Base-by-base conservation (phyloP, 768 basidiomycete genomes). In the Collybiopsis luxurians region DNA sequence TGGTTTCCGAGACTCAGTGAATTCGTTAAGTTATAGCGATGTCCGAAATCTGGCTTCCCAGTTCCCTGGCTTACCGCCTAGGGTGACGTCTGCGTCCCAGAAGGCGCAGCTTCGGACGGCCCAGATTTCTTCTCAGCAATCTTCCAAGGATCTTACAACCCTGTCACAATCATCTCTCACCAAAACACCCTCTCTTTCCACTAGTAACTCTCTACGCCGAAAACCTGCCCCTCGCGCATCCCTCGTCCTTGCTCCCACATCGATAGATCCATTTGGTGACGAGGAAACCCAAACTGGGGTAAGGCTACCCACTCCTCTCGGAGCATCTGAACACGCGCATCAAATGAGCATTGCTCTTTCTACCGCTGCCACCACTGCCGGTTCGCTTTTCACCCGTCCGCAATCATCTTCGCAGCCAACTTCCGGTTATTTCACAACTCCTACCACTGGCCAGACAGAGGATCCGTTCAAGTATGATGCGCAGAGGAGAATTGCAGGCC, bases 41-140 rank as follows among this genome's bases (percentile, higher is more conserved):
- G 75, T 86, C 34, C 78, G 75, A 19, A 80, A 82, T 30, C 71
- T 86, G 53, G 75, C 82, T 4, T 59, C 67, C 38, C 79, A 78
- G 66, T 87, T 86, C 69, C 83, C 86, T 38, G 73, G 69, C 13
- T 71, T 79, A 49, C 82, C 81, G 4, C 66, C 71, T 34, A 67
- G 71, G 40, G 61, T 69, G 23, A 64, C 68, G 64, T 26, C 64
- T 64, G 59, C 65, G 4, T 61, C 65, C 30, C 57, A 66, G 53
- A 55, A 59, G 30, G 53, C 65, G 50, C 53, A 58, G 30, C 31
- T 34, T 34, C 31, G n/a, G n/a, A n/a, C n/a, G n/a, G n/a, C n/a
- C n/a, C n/a, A n/a, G n/a, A n/a, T n/a, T n/a, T n/a, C n/a, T n/a
- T n/a, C n/a, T n/a, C n/a, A n/a, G n/a, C n/a, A n/a, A n/a, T n/a